phyloP scores from a whole-genome alignment of 2,329 filamentous ascomycete genomes.

The Ophiocordyceps polyrhachis-furcata region DNA sequence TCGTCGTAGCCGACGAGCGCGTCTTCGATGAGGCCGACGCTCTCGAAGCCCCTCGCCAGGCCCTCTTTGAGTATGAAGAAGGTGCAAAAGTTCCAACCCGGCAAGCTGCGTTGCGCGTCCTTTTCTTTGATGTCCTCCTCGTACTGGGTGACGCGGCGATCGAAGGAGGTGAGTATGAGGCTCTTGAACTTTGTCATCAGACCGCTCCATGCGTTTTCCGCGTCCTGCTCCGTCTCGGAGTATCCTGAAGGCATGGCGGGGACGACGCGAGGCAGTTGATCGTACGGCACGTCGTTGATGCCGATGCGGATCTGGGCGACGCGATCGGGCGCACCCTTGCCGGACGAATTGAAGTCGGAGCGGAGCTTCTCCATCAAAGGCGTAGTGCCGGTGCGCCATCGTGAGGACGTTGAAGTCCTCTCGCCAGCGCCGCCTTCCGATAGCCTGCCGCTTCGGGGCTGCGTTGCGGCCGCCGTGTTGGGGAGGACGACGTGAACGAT shows the following conservation, averaged over 20 bases:
- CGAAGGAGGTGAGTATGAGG: slow-evolving; percentile 75
- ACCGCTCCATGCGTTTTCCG: slow-evolving; percentile 67
- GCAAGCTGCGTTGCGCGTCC: slow-evolving; percentile 67
- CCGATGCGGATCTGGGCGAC: slow-evolving; percentile 72
- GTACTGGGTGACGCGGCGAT: slow-evolving; percentile 78
- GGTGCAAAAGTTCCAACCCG: slow-evolving; percentile 98
- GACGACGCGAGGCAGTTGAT: slow-evolving; percentile 41
- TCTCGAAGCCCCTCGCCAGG: slow-evolving; percentile 83
- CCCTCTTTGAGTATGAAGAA: slow-evolving; percentile 98
- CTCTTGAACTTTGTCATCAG: slow-evolving; percentile 73
- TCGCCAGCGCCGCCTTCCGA: slow-evolving; percentile 41
- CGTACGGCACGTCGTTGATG: slow-evolving; percentile 49
- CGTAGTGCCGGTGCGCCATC: slow-evolving; percentile 62
- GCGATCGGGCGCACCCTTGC: slow-evolving; percentile 54
- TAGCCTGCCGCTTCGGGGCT: slow-evolving; percentile 46
- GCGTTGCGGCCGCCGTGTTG: slow-evolving; percentile 62
- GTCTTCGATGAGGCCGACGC: slow-evolving; percentile 87
- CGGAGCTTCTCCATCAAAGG: slow-evolving; percentile 80
- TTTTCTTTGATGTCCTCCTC: slow-evolving; percentile 95
- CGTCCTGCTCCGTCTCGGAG: slow-evolving; percentile 55
- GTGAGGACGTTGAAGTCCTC: slow-evolving; percentile 45
- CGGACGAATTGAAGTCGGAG: slow-evolving; percentile 66
- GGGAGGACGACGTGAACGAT: slow-evolving; percentile 84
- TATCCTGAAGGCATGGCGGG: slow-evolving; percentile 46
- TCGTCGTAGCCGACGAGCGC: slow-evolving; percentile 91